Conservation (phyloP, 2,329 filamentous ascomycete genomes). For the Fusarium hainanense region DNA sequence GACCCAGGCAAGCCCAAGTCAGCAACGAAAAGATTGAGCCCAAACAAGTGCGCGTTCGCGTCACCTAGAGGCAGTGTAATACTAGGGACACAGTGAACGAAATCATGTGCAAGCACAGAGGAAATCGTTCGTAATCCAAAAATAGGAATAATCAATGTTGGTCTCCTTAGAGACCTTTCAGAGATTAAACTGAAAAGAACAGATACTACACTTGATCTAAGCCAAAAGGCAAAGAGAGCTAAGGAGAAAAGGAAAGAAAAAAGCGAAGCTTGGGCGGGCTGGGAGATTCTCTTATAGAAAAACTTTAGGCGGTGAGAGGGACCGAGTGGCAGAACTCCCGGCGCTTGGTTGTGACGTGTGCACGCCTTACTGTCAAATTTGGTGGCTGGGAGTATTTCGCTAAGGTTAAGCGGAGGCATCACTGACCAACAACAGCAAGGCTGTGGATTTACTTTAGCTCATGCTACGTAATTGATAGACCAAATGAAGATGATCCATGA, state of each 20-base stretch:
- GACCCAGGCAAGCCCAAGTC: conserved; percentile 3
- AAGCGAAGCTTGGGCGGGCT: conserved; percentile 5
- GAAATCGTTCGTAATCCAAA: conserved; percentile 19
- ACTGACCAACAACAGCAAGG: background rate
- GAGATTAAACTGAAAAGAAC: conserved; percentile 36
- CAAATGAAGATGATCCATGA: background rate
- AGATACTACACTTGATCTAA: conserved; percentile 36
- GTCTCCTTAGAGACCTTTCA: conserved; percentile 31
- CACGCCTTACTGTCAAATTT: background rate
- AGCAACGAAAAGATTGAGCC: conserved; percentile 26
- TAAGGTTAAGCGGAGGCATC: conserved; percentile 9
- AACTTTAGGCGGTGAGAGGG: background rate
- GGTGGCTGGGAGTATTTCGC: conserved; percentile 26
- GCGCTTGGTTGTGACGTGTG: background rate
- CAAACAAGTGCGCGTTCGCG: conserved; percentile 25
- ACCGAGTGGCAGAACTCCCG: conserved; percentile 3
- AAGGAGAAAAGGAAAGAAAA: conserved; percentile 21
- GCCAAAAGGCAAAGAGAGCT: conserved; percentile 35
- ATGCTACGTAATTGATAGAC: background rate
- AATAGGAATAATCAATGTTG: conserved; percentile 34
- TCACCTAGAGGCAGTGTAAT: conserved; percentile 35
- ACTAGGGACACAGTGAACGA: conserved; percentile 28
- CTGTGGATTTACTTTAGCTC: background rate
- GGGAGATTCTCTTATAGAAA: background rate
- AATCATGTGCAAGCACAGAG: conserved; percentile 31